Evolutionary conservation across 768 basidiomycete genomes (phyloP).

Genomic region (Rickenella mellea): DNA sequence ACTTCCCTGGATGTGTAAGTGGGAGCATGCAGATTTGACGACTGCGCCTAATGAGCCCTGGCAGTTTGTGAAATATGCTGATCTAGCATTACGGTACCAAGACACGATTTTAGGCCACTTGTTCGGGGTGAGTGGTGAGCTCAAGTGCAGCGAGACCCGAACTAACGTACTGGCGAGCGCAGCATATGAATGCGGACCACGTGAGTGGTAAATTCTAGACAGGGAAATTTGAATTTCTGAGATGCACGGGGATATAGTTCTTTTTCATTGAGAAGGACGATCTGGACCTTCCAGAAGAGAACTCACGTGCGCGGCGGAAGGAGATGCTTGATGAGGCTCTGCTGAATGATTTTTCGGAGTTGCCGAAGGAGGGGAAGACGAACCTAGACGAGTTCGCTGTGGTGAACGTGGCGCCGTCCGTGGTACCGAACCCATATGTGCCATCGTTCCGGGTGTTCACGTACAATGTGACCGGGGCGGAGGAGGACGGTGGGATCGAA

Average conservation of each 20-base stretch:
- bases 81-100: conserved; percentile 74
- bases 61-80: conserved; percentile 57
- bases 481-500: background rate
- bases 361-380: conserved; percentile 42
- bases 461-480: conserved; percentile 58
- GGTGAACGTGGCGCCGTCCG: conserved; percentile 71
- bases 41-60: background rate
- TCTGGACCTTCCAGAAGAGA: conserved; percentile 33
- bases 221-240: too few species aligned
- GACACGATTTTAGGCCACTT: conserved; percentile 84
- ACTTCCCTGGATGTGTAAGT: conserved; percentile 80
- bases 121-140: conserved; percentile 68
- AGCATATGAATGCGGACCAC: conserved; percentile 85
- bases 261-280: conserved; percentile 46
- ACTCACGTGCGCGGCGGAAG: conserved; percentile 8
- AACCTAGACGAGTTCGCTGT: conserved; percentile 63
- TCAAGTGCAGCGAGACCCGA: too few species aligned
- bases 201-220: conserved; percentile 38
- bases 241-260: conserved; percentile 27
- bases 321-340: conserved; percentile 42
- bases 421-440: conserved; percentile 82
- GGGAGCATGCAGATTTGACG: background rate
- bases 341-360: conserved; percentile 51
- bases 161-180: background rate
- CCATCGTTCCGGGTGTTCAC: conserved; percentile 74